A percentile compares a stretch with the other conserved stretches of the same genome.
phyloP scores from a whole-genome alignment of 805 yeast species.

The Saccharomycopsis guyanensis region DNA sequence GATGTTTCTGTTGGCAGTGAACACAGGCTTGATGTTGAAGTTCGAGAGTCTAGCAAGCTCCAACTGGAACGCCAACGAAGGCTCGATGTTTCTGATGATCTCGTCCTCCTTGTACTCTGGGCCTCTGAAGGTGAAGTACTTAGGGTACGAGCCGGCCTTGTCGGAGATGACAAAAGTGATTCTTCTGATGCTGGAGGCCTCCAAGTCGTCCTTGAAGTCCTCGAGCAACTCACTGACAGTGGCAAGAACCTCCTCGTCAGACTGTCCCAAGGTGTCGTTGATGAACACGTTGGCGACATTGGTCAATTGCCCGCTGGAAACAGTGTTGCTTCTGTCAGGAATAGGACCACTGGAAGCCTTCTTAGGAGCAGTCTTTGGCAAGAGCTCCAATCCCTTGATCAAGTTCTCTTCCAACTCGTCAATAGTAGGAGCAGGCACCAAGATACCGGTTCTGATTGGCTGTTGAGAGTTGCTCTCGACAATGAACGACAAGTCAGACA shows the following conservation, averaged over 20 bases:
- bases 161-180: constrained; percentile 85
- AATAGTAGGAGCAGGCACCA: constrained; percentile 71
- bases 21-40: constrained; percentile 89
- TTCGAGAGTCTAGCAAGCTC: constrained; percentile 92
- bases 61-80: constrained; percentile 95
- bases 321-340: constrained; percentile 34
- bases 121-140: constrained; percentile 91
- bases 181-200: constrained; percentile 76
- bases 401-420: constrained; percentile 88
- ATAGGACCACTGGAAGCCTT: constrained; percentile 38
- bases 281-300: constrained; percentile 83
- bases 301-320: constrained; percentile 36
- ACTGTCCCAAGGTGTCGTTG: constrained; percentile 65
- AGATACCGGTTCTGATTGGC: constrained; percentile 76
- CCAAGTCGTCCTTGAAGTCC: constrained; percentile 63
- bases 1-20: constrained; percentile 93
- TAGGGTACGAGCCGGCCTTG: constrained; percentile 82
- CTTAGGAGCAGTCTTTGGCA: constrained; percentile 43
- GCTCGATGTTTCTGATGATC: constrained; percentile 95
- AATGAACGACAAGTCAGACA: constrained; percentile 83
- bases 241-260: constrained; percentile 57
- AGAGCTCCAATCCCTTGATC: constrained; percentile 61
- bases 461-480: constrained; percentile 59
- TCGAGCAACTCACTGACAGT: constrained; percentile 59
- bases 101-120: constrained; percentile 81